Percentiles rank a stretch among this genome's conserved stretches.
phyloP scores from a whole-genome alignment of 768 basidiomycete genomes.

The Artomyces pyxidatus region DNA sequence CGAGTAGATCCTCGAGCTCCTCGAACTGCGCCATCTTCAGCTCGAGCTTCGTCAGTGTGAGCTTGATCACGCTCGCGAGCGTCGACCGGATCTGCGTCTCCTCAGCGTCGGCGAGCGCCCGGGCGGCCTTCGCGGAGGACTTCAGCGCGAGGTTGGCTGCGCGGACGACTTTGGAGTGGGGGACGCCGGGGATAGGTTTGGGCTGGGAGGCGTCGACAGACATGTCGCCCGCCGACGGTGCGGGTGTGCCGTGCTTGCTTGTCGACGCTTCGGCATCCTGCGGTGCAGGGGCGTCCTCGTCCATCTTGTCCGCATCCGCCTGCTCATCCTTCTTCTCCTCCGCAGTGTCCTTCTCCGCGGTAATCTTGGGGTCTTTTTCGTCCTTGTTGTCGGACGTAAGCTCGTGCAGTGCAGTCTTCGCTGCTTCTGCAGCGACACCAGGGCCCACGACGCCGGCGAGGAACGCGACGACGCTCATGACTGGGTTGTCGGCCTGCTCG shows the following conservation, averaged over 20 bases:
- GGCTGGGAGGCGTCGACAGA: conserved; percentile 36
- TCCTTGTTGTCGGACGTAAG: conserved; percentile 53
- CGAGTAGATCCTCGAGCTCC: conserved; percentile 84
- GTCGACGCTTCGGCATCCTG: conserved; percentile 9
- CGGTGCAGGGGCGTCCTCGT: conserved; percentile 16
- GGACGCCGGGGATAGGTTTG: conserved; percentile 35
- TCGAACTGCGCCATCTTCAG: conserved; percentile 95
- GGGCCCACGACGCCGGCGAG: conserved; percentile 88
- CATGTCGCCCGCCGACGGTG: conserved; percentile 29
- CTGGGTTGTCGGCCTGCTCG: conserved; percentile 92
- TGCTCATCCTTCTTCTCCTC: conserved; percentile 29
- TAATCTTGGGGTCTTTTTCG: conserved; percentile 20
- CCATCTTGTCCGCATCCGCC: conserved; percentile 24
- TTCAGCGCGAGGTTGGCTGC: conserved; percentile 85
- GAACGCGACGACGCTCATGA: conserved; percentile 98
- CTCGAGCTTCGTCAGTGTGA: conserved; percentile 82
- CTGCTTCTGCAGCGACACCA: conserved; percentile 87
- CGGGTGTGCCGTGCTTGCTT: conserved; percentile 13
- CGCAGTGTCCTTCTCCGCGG: conserved; percentile 24
- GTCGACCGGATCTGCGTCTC: conserved; percentile 71
- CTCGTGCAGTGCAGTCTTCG: conserved; percentile 81
- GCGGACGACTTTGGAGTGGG: conserved; percentile 69
- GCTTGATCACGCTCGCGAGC: conserved; percentile 78
- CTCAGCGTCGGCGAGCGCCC: conserved; percentile 72
- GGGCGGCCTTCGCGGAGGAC: conserved; percentile 82